Evolutionary conservation across 352 stramenopile genomes (phyloP).

Genomic region (Phytopythium ostracodes): DNA sequence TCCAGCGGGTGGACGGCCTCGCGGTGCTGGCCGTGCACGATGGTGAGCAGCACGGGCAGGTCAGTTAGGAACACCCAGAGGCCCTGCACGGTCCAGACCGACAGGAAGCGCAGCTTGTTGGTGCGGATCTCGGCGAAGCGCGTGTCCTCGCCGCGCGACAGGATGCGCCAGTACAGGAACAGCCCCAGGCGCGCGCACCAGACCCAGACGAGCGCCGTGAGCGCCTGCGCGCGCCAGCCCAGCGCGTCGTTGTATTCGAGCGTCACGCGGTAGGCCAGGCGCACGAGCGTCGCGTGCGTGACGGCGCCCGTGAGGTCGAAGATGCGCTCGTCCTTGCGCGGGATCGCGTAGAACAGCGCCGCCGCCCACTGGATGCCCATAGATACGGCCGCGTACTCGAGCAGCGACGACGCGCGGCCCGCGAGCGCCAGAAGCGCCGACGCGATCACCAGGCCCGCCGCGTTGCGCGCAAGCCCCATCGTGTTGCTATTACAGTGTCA

Average conservation of each 20-base stretch:
- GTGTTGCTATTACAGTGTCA: not conserved
- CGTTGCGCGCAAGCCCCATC: slow-evolving; percentile 42
- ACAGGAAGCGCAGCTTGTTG: slow-evolving; percentile 68
- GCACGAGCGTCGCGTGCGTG: slow-evolving; percentile 61
- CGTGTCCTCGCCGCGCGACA: slow-evolving; percentile 57
- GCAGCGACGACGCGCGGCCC: slow-evolving; percentile 26
- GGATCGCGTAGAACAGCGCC: slow-evolving; percentile 56
- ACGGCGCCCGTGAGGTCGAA: slow-evolving; percentile 82
- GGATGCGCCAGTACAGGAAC: slow-evolving; percentile 80
- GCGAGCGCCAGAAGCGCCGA: slow-evolving; percentile 35
- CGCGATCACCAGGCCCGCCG: slow-evolving; percentile 30
- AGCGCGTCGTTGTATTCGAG: not conserved
- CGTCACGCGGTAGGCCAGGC: slow-evolving; percentile 30
- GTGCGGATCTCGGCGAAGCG: slow-evolving; percentile 66
- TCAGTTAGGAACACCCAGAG: slow-evolving; percentile 80
- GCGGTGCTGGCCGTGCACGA: slow-evolving; percentile 27
- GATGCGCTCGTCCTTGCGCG: slow-evolving; percentile 67
- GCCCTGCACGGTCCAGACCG: slow-evolving; percentile 77
- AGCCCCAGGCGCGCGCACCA: slow-evolving; percentile 74
- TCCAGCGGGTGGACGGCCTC: slow-evolving; percentile 30
- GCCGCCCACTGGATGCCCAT: slow-evolving; percentile 66
- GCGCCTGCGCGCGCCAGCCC: slow-evolving; percentile 47
- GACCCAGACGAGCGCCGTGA: slow-evolving; percentile 66
- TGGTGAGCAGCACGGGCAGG: slow-evolving; percentile 58
- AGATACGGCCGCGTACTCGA: slow-evolving; percentile 44